phyloP scores from a whole-genome alignment of 2,329 filamentous ascomycete genomes.

The Dactylellina haptotyla region DNA sequence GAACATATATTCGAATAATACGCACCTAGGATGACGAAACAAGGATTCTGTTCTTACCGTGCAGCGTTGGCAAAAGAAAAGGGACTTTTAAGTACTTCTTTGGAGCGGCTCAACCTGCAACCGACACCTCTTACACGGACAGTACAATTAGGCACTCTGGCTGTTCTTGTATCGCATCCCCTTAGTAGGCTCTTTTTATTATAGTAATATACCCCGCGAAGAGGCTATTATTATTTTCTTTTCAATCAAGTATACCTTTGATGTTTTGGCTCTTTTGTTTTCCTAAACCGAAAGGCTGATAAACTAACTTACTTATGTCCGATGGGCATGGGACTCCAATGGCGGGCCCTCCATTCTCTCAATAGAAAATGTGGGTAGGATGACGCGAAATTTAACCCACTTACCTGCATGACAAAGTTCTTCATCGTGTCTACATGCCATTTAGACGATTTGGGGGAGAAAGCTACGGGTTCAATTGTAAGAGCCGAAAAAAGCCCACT shows the following conservation, averaged over 20 bases:
- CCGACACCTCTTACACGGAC: not conserved
- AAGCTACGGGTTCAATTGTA: conserved; percentile 15
- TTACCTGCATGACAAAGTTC: conserved; percentile 46
- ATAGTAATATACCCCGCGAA: not conserved
- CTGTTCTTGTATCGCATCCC: conserved; percentile 11
- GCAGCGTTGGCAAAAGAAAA: conserved; percentile 16
- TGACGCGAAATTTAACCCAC: conserved; percentile 52
- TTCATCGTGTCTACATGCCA: conserved; percentile 39
- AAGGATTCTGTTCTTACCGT: conserved; percentile 14
- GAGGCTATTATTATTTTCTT: conserved; percentile 4
- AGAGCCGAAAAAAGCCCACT: conserved; percentile 5
- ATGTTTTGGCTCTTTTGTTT: too few species aligned
- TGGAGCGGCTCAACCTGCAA: conserved; percentile 29
- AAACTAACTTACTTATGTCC: too few species aligned
- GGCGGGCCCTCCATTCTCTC: not conserved
- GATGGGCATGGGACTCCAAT: too few species aligned
- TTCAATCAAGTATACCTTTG: too few species aligned
- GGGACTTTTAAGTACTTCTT: conserved; percentile 5
- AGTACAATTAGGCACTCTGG: conserved; percentile 12
- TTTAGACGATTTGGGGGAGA: not conserved
- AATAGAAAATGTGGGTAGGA: conserved; percentile 34
- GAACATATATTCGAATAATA: conserved; percentile 30
- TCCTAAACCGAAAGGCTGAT: too few species aligned
- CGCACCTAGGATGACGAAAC: conserved; percentile 34
- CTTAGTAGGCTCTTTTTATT: not conserved